Evolutionary conservation across 2,329 filamentous ascomycete genomes (phyloP).

Genomic region (Epichloe amarillans): DNA sequence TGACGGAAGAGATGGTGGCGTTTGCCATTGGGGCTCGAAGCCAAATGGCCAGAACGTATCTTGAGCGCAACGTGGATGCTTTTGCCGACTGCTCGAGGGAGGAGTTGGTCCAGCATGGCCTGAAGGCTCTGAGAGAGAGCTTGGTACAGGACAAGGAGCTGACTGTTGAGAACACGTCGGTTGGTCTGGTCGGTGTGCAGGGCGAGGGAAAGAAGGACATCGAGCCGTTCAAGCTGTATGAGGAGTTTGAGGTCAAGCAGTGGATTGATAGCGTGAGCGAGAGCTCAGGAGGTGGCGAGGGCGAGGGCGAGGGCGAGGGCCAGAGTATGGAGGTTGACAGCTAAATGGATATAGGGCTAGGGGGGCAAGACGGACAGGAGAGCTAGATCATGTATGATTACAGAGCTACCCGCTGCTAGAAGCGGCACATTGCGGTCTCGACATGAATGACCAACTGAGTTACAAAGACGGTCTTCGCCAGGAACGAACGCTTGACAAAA

Average conservation of each 20-base stretch:
- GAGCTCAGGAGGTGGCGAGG: slow-evolving; percentile 27
- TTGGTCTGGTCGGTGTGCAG: slow-evolving; percentile 63
- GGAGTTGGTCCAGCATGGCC: slow-evolving; percentile 79
- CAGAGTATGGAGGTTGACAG: slow-evolving; percentile 22
- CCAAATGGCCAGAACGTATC: slow-evolving; percentile 95
- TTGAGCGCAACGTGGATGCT: slow-evolving; percentile 79
- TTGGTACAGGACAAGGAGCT: slow-evolving; percentile 95
- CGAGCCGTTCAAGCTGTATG: slow-evolving; percentile 81
- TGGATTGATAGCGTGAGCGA: slow-evolving; percentile 69
- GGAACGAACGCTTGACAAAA: neutral
- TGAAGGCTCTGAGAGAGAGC: slow-evolving; percentile 87
- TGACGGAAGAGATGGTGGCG: slow-evolving; percentile 94
- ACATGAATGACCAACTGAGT: neutral
- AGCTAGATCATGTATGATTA: slow-evolving; percentile 25
- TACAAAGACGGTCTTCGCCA: neutral
- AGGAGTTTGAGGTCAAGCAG: slow-evolving; percentile 73
- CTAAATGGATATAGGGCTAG: slow-evolving; percentile 11
- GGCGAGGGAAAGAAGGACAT: slow-evolving; percentile 38
- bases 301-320: slow-evolving; percentile 15
- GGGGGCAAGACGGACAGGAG: neutral
- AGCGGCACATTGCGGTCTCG: neutral
- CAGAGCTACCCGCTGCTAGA: slow-evolving; percentile 11
- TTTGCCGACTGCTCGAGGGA: slow-evolving; percentile 68
- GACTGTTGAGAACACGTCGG: slow-evolving; percentile 90
- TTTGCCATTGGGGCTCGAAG: slow-evolving; percentile 91